Percentiles rank a stretch among this genome's conserved stretches.
phyloP scores from a whole-genome alignment of 208 protist genomes.

The Acanthamoeba rhysodes region DNA sequence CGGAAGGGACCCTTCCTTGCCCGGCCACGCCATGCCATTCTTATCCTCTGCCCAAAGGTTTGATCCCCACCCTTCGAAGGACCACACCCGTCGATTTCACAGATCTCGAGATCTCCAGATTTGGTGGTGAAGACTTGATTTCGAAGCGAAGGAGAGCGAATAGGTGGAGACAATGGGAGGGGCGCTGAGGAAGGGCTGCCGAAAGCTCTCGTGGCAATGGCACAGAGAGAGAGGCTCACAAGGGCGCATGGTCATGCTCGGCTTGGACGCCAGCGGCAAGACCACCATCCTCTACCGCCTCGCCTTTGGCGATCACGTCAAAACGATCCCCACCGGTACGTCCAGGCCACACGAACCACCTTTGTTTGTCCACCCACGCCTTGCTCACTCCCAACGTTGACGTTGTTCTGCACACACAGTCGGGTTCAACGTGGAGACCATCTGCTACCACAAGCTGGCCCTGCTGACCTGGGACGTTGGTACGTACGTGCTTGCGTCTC shows the following conservation, averaged over 20 bases:
- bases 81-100: too few relatives aligned
- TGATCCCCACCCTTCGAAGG: too few relatives aligned
- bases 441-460: slow-evolving; percentile 24
- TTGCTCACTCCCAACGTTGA: neutral
- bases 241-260: slow-evolving; percentile 24
- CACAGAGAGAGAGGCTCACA: neutral
- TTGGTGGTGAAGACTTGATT: too few relatives aligned
- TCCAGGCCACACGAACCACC: neutral
- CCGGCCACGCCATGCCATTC: neutral
- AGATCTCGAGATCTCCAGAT: too few relatives aligned
- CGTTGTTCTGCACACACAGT: neutral
- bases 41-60: neutral
- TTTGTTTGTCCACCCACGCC: too few relatives aligned
- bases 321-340: slow-evolving; percentile 51
- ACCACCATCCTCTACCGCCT: slow-evolving; percentile 73
- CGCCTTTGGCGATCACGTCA: slow-evolving; percentile 39
- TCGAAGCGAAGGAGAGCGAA: neutral
- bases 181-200: neutral
- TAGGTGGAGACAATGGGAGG: neutral
- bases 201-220: neutral
- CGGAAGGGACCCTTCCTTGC: too few relatives aligned
- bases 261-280: slow-evolving; percentile 39
- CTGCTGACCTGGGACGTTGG: slow-evolving; percentile 67
- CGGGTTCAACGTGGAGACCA: slow-evolving; percentile 74
- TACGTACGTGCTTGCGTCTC: neutral